These are phyloP conservation scores for Penicilliopsis zonata DNA, from an alignment of 495 filamentous ascomycete genomes.

Conservation along the genomic window DNA sequence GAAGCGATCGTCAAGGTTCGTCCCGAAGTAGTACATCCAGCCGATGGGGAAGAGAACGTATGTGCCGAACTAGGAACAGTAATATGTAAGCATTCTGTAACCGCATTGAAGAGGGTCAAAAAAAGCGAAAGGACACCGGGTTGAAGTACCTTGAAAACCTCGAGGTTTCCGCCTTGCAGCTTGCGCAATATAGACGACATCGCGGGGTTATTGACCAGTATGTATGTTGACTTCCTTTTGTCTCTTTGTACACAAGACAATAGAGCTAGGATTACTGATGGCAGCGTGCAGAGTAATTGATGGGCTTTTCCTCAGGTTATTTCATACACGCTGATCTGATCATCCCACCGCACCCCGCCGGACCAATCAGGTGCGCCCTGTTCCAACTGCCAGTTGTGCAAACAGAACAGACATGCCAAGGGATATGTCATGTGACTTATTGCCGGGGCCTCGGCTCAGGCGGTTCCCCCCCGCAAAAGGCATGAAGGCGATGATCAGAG, in stretches of 20 bases:
- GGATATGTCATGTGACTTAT: too few species aligned
- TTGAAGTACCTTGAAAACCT: slow-evolving; percentile 77
- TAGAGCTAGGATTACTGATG: not conserved
- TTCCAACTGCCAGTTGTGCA: too few species aligned
- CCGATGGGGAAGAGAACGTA: slow-evolving; percentile 98
- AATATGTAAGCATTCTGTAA: slow-evolving; percentile 1
- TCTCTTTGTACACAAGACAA: not conserved
- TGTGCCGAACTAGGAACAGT: slow-evolving; percentile 65
- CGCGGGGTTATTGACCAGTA: too few species aligned
- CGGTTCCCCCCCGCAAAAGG: too few species aligned
- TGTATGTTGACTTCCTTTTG: not conserved
- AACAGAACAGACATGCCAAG: too few species aligned
- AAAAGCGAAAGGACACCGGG: slow-evolving; percentile 3
- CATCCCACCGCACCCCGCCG: too few species aligned
- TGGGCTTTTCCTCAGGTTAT: too few species aligned
- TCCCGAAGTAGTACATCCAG: slow-evolving; percentile 99
- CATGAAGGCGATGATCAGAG: too few species aligned
- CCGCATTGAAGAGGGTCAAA: not conserved
- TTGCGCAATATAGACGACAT: slow-evolving; percentile 30
- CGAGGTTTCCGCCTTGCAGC: slow-evolving; percentile 73
- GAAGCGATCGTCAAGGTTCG: slow-evolving; percentile 91
- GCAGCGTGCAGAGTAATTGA: too few species aligned
- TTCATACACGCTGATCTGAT: too few species aligned
- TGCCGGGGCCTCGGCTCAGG: too few species aligned
- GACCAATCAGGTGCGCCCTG: too few species aligned